Evolutionary conservation across 73 alveolate genomes (phyloP).

Genomic region (Tetrahymena thermophila): DNA sequence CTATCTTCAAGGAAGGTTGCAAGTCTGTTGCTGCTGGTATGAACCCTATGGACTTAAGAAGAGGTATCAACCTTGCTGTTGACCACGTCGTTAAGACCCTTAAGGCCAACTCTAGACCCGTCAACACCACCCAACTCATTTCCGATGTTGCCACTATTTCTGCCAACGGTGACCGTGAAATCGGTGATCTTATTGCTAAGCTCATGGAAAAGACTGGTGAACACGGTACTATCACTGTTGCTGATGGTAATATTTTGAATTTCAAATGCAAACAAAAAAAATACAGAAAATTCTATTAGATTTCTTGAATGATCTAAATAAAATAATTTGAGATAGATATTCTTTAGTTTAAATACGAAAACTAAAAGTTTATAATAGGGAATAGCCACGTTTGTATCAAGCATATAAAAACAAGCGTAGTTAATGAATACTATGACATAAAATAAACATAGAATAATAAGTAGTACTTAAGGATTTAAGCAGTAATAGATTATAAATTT

Average conservation of each 20-base stretch:
- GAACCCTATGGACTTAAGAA: conserved; percentile 97
- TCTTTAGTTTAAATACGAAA: neutral
- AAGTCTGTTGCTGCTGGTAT: conserved; percentile 97
- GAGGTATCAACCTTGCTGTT: conserved; percentile 94
- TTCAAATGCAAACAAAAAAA: neutral
- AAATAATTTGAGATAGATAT: neutral
- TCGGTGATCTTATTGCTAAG: conserved; percentile 89
- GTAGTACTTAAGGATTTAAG: neutral
- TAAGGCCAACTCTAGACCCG: conserved; percentile 56
- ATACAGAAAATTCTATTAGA: neutral
- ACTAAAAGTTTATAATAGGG: neutral
- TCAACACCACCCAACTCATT: conserved; percentile 58
- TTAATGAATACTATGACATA: neutral
- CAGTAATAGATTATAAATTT: neutral
- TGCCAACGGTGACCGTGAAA: conserved; percentile 92
- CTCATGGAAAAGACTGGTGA: conserved; percentile 93
- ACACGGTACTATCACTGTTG: conserved; percentile 95
- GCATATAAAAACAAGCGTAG: neutral
- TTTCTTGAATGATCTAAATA: neutral
- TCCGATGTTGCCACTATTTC: conserved; percentile 94
- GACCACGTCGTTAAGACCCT: conserved; percentile 78
- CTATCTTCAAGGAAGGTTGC: conserved; percentile 87
- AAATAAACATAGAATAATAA: too few species aligned
- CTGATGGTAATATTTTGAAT: conserved; percentile 11
- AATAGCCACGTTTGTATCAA: neutral